phyloP scores from a whole-genome alignment of 2,329 filamentous ascomycete species.

The Coleophoma eucalyptorum region DNA sequence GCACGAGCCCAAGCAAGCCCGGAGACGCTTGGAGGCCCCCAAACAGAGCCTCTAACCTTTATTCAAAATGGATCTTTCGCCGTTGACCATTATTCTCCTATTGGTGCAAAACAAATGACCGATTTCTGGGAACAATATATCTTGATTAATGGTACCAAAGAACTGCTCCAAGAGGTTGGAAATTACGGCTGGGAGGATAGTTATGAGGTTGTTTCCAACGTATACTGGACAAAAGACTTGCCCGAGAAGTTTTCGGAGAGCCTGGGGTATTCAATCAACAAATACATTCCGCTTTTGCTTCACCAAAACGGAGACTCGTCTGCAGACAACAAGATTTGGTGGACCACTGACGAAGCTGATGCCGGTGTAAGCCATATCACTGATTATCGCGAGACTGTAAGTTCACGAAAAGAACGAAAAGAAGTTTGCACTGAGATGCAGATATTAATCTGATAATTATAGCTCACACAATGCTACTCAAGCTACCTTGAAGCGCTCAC shows the following conservation, averaged over 20 bases:
- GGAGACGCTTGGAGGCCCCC: too few relatives aligned
- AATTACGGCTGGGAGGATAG: slow-evolving; percentile 33
- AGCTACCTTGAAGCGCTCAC: slow-evolving; percentile 27
- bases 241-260: slow-evolving; percentile 23
- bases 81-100: slow-evolving; percentile 33
- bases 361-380: background rate
- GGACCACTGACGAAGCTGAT: slow-evolving; percentile 1
- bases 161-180: slow-evolving; percentile 28
- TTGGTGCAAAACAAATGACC: slow-evolving; percentile 29
- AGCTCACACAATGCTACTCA: slow-evolving; percentile 8
- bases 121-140: slow-evolving; percentile 36
- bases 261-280: slow-evolving; percentile 29
- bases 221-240: slow-evolving; percentile 33
- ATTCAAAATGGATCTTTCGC: slow-evolving; percentile 32
- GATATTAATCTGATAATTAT: background rate
- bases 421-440: slow-evolving; percentile 11
- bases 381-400: slow-evolving; percentile 3
- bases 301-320: slow-evolving; percentile 1
- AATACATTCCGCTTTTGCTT: slow-evolving; percentile 30
- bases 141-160: slow-evolving; percentile 24
- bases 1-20: too few relatives aligned
- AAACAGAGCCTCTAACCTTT: slow-evolving; percentile 17
- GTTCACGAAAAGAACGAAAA: too few relatives aligned
- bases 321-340: background rate
- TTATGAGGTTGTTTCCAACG: slow-evolving; percentile 26